Percentiles rank a stretch among this genome's conserved stretches.
Conservation (phyloP, 768 basidiomycete genomes). For the Daedaleopsis nitida region DNA sequence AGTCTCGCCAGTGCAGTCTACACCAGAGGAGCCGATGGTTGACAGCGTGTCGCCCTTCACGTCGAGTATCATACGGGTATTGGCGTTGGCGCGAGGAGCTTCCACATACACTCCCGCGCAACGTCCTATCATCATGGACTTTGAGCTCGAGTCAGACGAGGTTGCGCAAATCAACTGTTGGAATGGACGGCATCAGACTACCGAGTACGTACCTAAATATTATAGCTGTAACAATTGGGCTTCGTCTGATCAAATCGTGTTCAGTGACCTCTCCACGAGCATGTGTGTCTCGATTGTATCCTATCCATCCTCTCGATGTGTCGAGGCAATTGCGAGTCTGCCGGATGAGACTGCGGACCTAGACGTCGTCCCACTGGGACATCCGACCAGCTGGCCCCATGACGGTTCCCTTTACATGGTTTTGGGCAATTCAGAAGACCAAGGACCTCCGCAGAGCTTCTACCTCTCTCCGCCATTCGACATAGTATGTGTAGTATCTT, state of each 20-base stretch:
- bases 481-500: slow-evolving; percentile 1
- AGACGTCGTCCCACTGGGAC: not conserved
- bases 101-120: slow-evolving; percentile 4
- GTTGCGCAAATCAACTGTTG: slow-evolving; percentile 12
- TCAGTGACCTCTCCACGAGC: slow-evolving; percentile 14
- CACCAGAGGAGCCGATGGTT: not conserved
- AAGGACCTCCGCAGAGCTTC: not conserved
- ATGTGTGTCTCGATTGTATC: slow-evolving; percentile 21
- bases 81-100: slow-evolving; percentile 6
- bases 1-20: not conserved
- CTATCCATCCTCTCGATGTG: slow-evolving; percentile 11
- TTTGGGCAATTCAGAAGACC: slow-evolving; percentile 1
- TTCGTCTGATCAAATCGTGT: not conserved
- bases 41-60: not conserved
- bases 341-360: not conserved
- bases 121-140: slow-evolving; percentile 3
- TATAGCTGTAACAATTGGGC: no score
- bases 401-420: slow-evolving; percentile 8
- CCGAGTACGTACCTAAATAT: slow-evolving; percentile 2
- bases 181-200: slow-evolving; percentile 4
- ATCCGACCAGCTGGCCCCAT: slow-evolving; percentile 10
- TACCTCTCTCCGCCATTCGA: slow-evolving; percentile 18
- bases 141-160: slow-evolving; percentile 15
- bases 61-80: not conserved
- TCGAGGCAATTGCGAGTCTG: not conserved